Evolutionary conservation across 345 rosid genomes (phyloP).

Genomic region (Populus tremula): DNA sequence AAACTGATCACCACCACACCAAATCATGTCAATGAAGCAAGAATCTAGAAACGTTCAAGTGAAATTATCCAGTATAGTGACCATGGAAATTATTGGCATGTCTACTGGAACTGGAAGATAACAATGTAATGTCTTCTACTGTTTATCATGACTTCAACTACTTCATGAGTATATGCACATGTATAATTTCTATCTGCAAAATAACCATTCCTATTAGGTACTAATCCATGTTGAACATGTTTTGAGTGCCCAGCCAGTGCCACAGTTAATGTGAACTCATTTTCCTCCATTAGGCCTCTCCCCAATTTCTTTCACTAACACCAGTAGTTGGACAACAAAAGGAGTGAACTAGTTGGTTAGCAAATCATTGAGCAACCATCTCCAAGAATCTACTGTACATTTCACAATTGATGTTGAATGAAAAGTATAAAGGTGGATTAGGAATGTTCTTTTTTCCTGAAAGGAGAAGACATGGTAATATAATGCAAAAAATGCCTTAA

Average conservation of each 20-base stretch:
- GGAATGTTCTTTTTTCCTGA: background rate
- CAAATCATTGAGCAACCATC: background rate
- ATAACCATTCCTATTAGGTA: background rate
- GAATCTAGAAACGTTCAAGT: background rate
- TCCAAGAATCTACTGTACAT: background rate
- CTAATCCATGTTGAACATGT: background rate
- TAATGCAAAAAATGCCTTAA: background rate
- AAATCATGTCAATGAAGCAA: background rate
- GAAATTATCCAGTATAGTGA: background rate
- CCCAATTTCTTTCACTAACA: background rate
- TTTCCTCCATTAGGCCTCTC: background rate
- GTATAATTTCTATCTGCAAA: background rate
- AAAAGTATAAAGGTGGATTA: background rate
- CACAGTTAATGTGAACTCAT: background rate
- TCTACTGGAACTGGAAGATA: background rate
- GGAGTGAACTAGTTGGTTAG: background rate
- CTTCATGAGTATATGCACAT: background rate
- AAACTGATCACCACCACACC: background rate
- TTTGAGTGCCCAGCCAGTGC: background rate
- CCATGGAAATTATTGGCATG: background rate
- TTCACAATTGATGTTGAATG: background rate
- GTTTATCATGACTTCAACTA: background rate
- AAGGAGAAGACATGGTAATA: background rate
- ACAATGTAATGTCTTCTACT: background rate
- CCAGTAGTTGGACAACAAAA: background rate